Base-by-base conservation (phyloP, 306 rosid genomes). In the Biancaea sappan region DNA sequence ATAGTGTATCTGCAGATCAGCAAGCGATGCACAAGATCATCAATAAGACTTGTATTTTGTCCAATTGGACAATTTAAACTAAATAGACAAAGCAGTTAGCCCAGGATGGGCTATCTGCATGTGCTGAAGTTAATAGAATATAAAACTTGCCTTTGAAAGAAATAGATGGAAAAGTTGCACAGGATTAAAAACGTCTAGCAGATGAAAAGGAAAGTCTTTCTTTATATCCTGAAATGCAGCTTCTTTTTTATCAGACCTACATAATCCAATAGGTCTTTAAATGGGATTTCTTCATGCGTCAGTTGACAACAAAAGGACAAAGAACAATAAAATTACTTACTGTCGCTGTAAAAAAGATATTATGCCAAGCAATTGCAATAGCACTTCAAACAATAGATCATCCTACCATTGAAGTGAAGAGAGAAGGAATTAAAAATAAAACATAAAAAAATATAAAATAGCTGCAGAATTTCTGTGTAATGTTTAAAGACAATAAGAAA, bases 361-460 rank as follows among this genome's bases (percentile, higher is more conserved):
- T 50, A 78, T 72, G 71, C 74, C 74, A 71, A 86, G 84, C 81
- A 91, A 77, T 78, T 81, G 91, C 88, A 94, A 76, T 56, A 94
- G 88, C 74, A 94, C 90, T 81, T 87, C 84, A 80, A 94, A 94
- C 77, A 94, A 83, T 38, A 94, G 82, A 86, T 94, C 97, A 81
- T 94, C 98, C 98, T 91, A 82, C 77, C 81, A 81, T 79, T 77
- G 70, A 84, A 72, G 44, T 67, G 46, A 37, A 46, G 35, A 24
- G 58, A 26, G 63, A 37, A 48, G 29, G 62, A 54, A 68, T 24
- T 6, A 37, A 62, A 62, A 13, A 35, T 12, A 22, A 21, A n/a
- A 68, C 34, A 43, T 24, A 24, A 9, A 61, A 48, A 15, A 64
- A 2, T 16, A 15, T 61, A 34, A 22, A 69, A 31, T 12, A 19